Conservation (phyloP, 2,329 filamentous ascomycete species). For the Aspergillus candidus region DNA sequence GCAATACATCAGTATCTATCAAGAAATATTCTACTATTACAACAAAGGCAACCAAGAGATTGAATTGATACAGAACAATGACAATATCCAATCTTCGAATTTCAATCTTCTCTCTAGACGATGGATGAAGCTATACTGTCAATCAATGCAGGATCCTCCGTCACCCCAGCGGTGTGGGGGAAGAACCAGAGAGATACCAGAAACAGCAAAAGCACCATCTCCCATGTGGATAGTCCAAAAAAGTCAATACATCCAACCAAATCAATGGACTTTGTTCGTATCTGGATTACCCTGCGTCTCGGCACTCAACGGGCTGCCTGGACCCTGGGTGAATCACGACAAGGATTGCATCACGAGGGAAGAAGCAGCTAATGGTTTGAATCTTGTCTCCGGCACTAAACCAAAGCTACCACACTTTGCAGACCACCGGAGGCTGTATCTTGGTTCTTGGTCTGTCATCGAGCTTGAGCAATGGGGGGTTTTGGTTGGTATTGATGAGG, state of each 20-base stretch:
- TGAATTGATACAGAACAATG: constrained; percentile 2
- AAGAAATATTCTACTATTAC: too few species aligned
- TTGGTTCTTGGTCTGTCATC: constrained; percentile 3
- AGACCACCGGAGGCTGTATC: constrained; percentile 5
- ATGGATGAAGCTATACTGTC: constrained; percentile 1
- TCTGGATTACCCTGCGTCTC: too few species aligned
- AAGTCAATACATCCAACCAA: too few species aligned
- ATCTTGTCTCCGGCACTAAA: constrained; percentile 8
- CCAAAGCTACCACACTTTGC: constrained; percentile 15
- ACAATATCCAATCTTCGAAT: neutral
- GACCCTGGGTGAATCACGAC: constrained; percentile 5
- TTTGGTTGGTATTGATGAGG: too few species aligned
- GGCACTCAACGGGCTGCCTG: neutral
- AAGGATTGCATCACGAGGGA: neutral
- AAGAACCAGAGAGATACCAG: constrained; percentile 1
- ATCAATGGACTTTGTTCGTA: too few species aligned
- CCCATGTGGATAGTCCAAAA: too few species aligned
- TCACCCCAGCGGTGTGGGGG: constrained; percentile 4
- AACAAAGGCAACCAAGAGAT: constrained; percentile 5
- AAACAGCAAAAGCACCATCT: neutral
- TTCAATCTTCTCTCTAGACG: neutral
- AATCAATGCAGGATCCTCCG: neutral
- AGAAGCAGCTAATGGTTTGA: constrained; percentile 5
- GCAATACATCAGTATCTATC: too few species aligned
- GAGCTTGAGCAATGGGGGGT: neutral